Base-by-base conservation (phyloP, 345 rosid genomes). In the Melaleuca alternifolia region DNA sequence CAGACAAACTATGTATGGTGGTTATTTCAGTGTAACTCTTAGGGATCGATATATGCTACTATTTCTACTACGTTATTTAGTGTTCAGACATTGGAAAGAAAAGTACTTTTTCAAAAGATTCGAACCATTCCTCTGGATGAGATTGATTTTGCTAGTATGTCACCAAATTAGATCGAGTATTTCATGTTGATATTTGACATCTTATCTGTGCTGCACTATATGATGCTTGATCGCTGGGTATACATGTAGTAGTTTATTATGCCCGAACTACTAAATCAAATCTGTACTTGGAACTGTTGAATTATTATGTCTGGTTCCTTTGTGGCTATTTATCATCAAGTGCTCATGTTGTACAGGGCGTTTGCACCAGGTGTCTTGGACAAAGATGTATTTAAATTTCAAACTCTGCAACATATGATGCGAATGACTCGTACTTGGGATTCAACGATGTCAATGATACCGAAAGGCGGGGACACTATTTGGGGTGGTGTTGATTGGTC, bases 401-500 rank as follows among this genome's bases (percentile, higher is more conserved):
- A 93, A 85, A 94, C 95, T 28, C 87, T 93, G 56, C 92, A 92
- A 56, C 95, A 94, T 91, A 28, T 92, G 62, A 94, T 94, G 97
- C 88, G 94, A 86, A 92, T 92, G 95, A 90, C 93, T 46, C 93
- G 95, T 46, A 92, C 95, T 46, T 94, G 97, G 95, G 95, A 94
- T 88, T 90, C 97, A 86, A 91, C 97, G 51, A 89, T 93, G 94
- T 94, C 97, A 56, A 94, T 94, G 95, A 89, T 94, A 88, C 97
- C 95, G 23, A 93, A 92, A 90, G 97, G 97, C 15, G 97, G 97
- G 85, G 97, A 92, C 6, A 92, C 95, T 41, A 90, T 94, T 50
- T 94, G 95, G 97, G 97, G 97, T 23, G 90, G 90, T 79, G 92
- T 92, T 84, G 95, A 92, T 89, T 92, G 93, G 95, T 92, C 97